Evolutionary conservation across 441 rosid genomes (phyloP), one percentile per base, ranked within the genome.

Genomic region (Pelargonium australe): DNA sequence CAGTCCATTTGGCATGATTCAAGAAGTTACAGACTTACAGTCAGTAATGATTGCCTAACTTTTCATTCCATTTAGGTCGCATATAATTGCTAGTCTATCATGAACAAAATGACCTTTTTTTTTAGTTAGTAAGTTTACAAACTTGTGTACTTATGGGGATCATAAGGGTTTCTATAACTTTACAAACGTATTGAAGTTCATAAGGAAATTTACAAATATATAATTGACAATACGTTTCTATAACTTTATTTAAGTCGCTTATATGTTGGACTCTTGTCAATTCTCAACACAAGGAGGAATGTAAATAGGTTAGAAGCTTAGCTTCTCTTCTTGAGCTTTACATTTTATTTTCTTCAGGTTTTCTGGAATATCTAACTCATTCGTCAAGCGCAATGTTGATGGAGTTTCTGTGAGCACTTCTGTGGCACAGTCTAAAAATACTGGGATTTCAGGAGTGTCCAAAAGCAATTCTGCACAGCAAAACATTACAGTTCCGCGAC

Each of bases 321-420:
- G 43, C 45, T 64, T n/a, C 23, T 53, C 62, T 53, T 75, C 75
- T 58, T 64, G 61, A 74, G 45, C 23, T 28, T 55, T 63, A 2
- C 49, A 43, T 72, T 69, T 23, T 55, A 10, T 69, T 63, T 41
- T 71, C 11, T 65, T 72, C 87, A 94, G 98, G 85, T 88, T 88
- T 68, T 83, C 93, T 86, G 91, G 87, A 63, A 77, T 94, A 74
- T 75, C 81, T 69, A 85, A 87, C 77, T 82, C 91, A 62, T 82
- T 79, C 78, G 85, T 87, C 40, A 84, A 80, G 78, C 85, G 87
- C 76, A 74, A 76, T 68, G 69, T 78, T 58, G 89, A 80, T 65
- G 82, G 84, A 79, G 62, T 72, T 55, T 41, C 79, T 69, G 73
- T 67, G 40, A 79, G 68, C 70, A 74, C 57, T 76, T 73, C 81